A percentile compares a stretch with the other conserved stretches of the same genome.
Evolutionary conservation across 1,284 basidiomycete species (phyloP).

Genomic region (Ustilago hordei): DNA sequence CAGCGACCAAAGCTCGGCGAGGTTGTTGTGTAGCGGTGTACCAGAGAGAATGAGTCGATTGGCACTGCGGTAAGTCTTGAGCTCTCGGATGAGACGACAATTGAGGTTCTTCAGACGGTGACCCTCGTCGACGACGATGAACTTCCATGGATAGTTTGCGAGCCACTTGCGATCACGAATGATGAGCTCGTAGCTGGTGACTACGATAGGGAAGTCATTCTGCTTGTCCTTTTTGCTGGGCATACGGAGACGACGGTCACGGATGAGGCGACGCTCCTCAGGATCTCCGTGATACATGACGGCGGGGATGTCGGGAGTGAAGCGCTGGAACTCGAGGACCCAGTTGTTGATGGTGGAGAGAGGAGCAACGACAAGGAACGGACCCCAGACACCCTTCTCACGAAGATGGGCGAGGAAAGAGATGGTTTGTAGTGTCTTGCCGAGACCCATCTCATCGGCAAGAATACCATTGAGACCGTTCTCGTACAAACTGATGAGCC

Average conservation of each 20-base stretch:
- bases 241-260: conserved; percentile 67
- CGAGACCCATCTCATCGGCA: conserved; percentile 91
- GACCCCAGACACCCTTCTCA: conserved; percentile 79
- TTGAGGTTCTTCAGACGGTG: conserved; percentile 93
- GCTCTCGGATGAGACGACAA: conserved; percentile 87
- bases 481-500: conserved; percentile 92
- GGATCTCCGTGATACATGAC: conserved; percentile 90
- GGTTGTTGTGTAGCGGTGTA: conserved; percentile 94
- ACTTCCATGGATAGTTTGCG: conserved; percentile 73
- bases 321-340: conserved; percentile 84
- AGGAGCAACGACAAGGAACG: conserved; percentile 90
- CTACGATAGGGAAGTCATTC: conserved; percentile 73
- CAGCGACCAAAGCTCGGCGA: conserved; percentile 91
- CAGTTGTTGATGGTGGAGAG: conserved; percentile 93
- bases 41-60: conserved; percentile 93
- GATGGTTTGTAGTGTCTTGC: conserved; percentile 89
- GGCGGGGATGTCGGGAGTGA: conserved; percentile 78
- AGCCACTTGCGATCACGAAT: conserved; percentile 72
- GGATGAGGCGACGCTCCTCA: conserved; percentile 79
- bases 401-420: conserved; percentile 90
- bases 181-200: conserved; percentile 94
- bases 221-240: conserved; percentile 39
- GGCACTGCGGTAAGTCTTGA: conserved; percentile 86
- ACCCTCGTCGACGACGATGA: conserved; percentile 95
- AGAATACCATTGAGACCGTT: conserved; percentile 95